These are phyloP conservation scores for Protea cynaroides DNA, from an alignment of 164 flowering plant species.

Conservation along the genomic window DNA sequence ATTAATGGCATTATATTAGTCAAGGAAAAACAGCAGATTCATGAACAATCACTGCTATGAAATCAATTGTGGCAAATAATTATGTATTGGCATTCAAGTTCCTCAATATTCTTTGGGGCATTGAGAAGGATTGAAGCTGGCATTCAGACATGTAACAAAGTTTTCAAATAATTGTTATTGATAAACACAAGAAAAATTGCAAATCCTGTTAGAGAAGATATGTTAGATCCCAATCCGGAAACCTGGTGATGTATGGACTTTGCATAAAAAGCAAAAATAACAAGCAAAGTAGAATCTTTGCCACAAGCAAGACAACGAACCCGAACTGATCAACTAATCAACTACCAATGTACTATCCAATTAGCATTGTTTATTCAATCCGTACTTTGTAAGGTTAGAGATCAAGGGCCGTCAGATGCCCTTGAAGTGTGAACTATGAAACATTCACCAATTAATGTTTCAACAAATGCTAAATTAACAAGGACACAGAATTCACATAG, in stretches of 20 bases:
- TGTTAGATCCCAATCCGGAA: neutral
- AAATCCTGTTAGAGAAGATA: neutral
- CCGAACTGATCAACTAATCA: too few relatives aligned
- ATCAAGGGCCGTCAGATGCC: neutral
- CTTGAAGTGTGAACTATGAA: neutral
- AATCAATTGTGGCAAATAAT: too few relatives aligned
- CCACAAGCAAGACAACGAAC: too few relatives aligned
- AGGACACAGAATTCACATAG: neutral
- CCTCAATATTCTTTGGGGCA: too few relatives aligned
- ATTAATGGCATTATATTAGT: too few relatives aligned
- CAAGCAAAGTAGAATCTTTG: neutral
- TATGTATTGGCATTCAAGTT: too few relatives aligned
- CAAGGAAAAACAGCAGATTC: too few relatives aligned
- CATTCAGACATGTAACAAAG: neutral
- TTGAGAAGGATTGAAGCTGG: too few relatives aligned
- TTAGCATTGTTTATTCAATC: too few relatives aligned
- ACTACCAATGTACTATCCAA: too few relatives aligned
- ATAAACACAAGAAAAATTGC: neutral
- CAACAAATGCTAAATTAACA: neutral
- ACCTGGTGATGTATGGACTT: neutral
- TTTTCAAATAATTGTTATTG: neutral
- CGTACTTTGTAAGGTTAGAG: too few relatives aligned
- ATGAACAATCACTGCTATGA: too few relatives aligned
- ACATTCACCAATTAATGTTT: neutral
- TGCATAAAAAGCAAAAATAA: neutral